These are phyloP conservation scores for Phoma sp. DNA, from an alignment of 2,329 filamentous ascomycete species.

Conservation along the genomic window DNA sequence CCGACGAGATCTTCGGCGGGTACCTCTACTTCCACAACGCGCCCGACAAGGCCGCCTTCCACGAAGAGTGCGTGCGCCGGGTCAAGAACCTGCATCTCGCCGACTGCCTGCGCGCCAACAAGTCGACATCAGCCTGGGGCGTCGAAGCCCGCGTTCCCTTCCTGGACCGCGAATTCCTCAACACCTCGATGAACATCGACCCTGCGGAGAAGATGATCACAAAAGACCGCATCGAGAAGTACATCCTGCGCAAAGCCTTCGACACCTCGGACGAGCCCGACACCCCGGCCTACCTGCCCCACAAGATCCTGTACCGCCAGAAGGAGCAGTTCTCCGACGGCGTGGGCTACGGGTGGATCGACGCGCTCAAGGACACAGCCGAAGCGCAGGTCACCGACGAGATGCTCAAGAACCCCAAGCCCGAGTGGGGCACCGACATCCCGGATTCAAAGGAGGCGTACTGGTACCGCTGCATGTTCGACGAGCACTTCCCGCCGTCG, in stretches of 20 bases:
- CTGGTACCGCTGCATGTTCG: constrained; percentile 99
- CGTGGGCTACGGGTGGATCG: constrained; percentile 99
- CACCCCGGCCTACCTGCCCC: constrained; percentile 85
- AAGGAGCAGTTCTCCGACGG: constrained; percentile 99
- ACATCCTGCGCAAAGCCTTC: constrained; percentile 97
- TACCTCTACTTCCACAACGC: constrained; percentile 99
- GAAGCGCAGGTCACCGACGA: constrained; percentile 90
- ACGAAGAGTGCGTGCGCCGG: constrained; percentile 90
- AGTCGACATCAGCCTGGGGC: constrained; percentile 97
- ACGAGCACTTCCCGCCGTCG: constrained; percentile 93
- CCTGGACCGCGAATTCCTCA: constrained; percentile 96
- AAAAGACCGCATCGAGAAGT: constrained; percentile 89
- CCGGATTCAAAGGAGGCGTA: constrained; percentile 97
- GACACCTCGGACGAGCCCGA: constrained; percentile 88
- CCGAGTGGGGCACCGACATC: constrained; percentile 91
- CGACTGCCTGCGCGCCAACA: constrained; percentile 98
- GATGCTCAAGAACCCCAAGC: constrained; percentile 98
- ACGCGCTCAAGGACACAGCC: constrained; percentile 93
- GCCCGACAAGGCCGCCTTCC: constrained; percentile 89
- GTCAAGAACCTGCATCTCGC: constrained; percentile 96
- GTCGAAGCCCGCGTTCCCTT: constrained; percentile 97
- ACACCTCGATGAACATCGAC: constrained; percentile 91
- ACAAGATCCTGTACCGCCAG: constrained; percentile 95
- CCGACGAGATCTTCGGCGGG: constrained; percentile 97
- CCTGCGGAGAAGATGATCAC: constrained; percentile 88